These are phyloP conservation scores for Rutstroemia sp. DNA, from an alignment of 2,329 filamentous ascomycete genomes.

Conservation along the genomic window DNA sequence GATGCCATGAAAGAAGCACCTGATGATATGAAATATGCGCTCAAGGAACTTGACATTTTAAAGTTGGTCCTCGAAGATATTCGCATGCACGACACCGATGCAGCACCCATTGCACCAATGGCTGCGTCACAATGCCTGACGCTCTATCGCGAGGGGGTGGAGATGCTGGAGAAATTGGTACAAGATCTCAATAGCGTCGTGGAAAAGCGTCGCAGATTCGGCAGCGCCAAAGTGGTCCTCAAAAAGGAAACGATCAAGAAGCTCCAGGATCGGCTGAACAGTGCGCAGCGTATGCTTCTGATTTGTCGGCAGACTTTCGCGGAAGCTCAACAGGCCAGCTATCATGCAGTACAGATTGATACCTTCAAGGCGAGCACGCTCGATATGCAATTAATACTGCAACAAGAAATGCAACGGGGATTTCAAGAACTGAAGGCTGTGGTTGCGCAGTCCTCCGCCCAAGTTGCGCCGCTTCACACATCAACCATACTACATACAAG, in stretches of 20 bases:
- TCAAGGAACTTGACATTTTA: neutral
- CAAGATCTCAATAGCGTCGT: neutral
- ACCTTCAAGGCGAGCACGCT: too few relatives aligned
- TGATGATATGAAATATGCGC: neutral
- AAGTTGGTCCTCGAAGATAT: neutral
- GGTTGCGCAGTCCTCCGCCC: neutral
- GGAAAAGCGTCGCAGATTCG: neutral
- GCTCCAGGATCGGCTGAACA: neutral
- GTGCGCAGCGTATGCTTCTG: neutral
- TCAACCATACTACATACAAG: too few relatives aligned
- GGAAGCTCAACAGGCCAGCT: neutral
- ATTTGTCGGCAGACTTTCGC: neutral
- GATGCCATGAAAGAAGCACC: neutral
- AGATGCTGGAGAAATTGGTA: neutral
- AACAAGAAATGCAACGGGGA: neutral
- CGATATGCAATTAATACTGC: too few relatives aligned
- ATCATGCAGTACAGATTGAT: too few relatives aligned
- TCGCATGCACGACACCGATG: neutral
- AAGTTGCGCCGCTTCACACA: too few relatives aligned
- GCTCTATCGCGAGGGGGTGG: neutral
- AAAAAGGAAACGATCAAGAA: neutral
- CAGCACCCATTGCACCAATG: neutral
- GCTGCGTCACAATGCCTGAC: neutral
- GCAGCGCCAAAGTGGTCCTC: neutral
- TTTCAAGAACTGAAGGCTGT: neutral